Conservation (phyloP, 2,329 filamentous ascomycete genomes). For the Orbilia ellipsospora region DNA sequence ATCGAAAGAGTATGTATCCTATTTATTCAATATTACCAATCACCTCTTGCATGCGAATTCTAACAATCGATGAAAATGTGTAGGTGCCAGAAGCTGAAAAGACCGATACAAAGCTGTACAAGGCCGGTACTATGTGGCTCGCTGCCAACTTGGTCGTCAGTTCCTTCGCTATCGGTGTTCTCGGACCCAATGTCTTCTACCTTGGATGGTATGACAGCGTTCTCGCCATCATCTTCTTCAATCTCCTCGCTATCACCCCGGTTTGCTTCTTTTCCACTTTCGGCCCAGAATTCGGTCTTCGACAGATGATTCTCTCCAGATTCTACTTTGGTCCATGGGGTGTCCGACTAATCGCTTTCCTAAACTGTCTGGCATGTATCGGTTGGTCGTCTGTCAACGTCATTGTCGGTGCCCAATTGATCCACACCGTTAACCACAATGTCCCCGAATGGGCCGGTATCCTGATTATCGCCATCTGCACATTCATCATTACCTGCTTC, state of each 20-base stretch:
- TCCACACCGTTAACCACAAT: slow-evolving; percentile 76
- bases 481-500: slow-evolving; percentile 77
- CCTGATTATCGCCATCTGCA: slow-evolving; percentile 76
- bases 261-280: slow-evolving; percentile 83
- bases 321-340: slow-evolving; percentile 80
- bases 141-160: slow-evolving; percentile 82
- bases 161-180: slow-evolving; percentile 79
- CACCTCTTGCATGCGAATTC: background rate
- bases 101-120: slow-evolving; percentile 72
- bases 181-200: slow-evolving; percentile 74
- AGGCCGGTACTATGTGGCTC: slow-evolving; percentile 80
- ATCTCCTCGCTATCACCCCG: slow-evolving; percentile 76
- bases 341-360: slow-evolving; percentile 77
- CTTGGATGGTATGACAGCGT: slow-evolving; percentile 80
- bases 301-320: slow-evolving; percentile 82
- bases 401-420: slow-evolving; percentile 81
- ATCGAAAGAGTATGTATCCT: slow-evolving; percentile 73
- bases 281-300: slow-evolving; percentile 77
- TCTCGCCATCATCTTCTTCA: slow-evolving; percentile 79
- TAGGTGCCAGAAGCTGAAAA: slow-evolving; percentile 72
- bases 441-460: slow-evolving; percentile 81
- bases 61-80: slow-evolving; percentile 6
- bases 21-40: background rate
- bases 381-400: slow-evolving; percentile 82
- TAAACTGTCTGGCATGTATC: slow-evolving; percentile 76